Evolutionary conservation across 768 basidiomycete species (phyloP).

Genomic region (Suillus subaureus): DNA sequence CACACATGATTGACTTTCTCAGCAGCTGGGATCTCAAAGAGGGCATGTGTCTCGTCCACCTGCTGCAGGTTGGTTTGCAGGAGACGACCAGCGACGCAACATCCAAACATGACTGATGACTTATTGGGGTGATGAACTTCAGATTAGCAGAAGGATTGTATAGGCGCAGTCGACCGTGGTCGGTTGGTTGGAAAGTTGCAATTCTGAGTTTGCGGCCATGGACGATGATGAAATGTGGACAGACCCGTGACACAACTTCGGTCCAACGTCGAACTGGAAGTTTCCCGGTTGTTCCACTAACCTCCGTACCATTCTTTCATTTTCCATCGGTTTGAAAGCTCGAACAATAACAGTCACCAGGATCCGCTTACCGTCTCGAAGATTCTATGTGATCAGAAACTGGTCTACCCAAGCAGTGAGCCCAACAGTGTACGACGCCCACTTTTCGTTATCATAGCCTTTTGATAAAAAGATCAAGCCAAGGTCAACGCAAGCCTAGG

Average conservation of each 20-base stretch:
- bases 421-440: not conserved
- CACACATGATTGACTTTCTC: conserved; percentile 82
- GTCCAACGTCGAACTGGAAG: not conserved
- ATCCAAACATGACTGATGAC: conserved; percentile 65
- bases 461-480: not conserved
- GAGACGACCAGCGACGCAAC: conserved; percentile 74
- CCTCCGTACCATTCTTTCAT: not conserved
- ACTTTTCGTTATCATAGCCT: not conserved
- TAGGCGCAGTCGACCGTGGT: not conserved
- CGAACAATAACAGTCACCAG: not conserved
- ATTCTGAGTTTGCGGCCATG: not conserved
- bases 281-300: not conserved
- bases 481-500: conserved; percentile 4
- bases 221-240: conserved; percentile 6
- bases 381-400: not conserved
- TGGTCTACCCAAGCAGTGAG: not conserved
- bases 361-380: not conserved
- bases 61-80: conserved; percentile 81
- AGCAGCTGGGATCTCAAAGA: conserved; percentile 73
- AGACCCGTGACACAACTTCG: not conserved
- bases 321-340: not conserved
- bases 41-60: conserved; percentile 81
- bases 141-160: not conserved
- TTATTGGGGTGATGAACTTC: not conserved
- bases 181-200: not conserved